A percentile compares a stretch with the other conserved stretches of the same genome.
Evolutionary conservation across 331 rosid genomes (phyloP).

Genomic region (Acacia concinna): DNA sequence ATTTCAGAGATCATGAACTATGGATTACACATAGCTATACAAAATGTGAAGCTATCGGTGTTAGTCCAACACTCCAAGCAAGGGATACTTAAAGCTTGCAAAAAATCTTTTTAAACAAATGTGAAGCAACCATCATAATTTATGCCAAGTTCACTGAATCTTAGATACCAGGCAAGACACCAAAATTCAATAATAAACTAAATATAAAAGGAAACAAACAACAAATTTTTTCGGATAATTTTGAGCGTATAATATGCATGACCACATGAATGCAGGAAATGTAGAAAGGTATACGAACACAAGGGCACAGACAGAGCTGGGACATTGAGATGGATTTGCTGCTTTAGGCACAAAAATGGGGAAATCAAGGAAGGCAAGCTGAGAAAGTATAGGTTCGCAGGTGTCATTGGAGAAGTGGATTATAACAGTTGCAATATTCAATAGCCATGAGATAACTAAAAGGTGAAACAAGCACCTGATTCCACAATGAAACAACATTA

Average conservation of each 20-base stretch:
- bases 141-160: not conserved
- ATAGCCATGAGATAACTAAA: not conserved
- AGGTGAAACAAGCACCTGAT: too few relatives aligned
- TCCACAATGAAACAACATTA: too few relatives aligned
- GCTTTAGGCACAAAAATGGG: not conserved
- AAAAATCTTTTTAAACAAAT: not conserved
- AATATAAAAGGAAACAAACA: not conserved
- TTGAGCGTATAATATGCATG: not conserved
- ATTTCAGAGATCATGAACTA: not conserved
- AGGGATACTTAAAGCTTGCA: not conserved
- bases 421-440: not conserved
- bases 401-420: not conserved
- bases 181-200: not conserved
- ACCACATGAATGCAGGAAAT: not conserved
- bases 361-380: not conserved
- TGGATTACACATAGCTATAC: not conserved
- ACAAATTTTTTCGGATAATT: not conserved
- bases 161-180: not conserved
- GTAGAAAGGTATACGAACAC: not conserved
- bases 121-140: not conserved
- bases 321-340: not conserved
- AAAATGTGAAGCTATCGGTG: not conserved
- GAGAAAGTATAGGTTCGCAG: not conserved
- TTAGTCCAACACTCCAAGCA: not conserved
- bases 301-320: not conserved